Conservation (phyloP, 768 basidiomycete species). For the Pleurotus tuber-regium region DNA sequence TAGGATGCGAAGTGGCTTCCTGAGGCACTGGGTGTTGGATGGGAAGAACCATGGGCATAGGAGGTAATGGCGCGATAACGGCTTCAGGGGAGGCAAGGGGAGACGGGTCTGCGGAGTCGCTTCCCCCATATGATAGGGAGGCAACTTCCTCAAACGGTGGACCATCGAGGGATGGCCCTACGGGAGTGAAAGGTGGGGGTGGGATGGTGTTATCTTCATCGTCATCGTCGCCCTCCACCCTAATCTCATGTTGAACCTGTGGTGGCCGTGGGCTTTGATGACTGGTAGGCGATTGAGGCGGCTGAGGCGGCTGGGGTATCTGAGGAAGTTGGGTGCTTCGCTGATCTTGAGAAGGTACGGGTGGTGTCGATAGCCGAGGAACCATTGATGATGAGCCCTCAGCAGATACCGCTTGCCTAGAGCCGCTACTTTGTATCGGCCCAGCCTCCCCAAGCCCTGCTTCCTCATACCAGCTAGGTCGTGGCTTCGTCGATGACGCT, state of each 20-base stretch:
- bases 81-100: conserved; percentile 18
- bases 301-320: background rate
- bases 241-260: conserved; percentile 10
- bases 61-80: background rate
- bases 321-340: background rate
- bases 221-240: conserved; percentile 12
- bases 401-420: background rate
- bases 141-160: conserved; percentile 30
- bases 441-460: conserved; percentile 21
- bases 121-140: conserved; percentile 21
- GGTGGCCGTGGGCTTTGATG: background rate
- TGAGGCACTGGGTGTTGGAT: conserved; percentile 9
- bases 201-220: conserved; percentile 24
- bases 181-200: conserved; percentile 38
- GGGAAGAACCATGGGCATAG: conserved; percentile 6
- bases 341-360: background rate
- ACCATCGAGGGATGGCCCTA: conserved; percentile 36
- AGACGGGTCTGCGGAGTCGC: conserved; percentile 19
- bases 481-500: conserved; percentile 14
- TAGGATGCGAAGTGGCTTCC: conserved; percentile 1
- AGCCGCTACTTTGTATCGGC: background rate
- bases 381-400: background rate
- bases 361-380: background rate
- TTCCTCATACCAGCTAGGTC: conserved; percentile 20
- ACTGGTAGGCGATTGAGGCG: background rate